Conservation (phyloP, 2,329 filamentous ascomycete genomes). For the Cercospora sojina region DNA sequence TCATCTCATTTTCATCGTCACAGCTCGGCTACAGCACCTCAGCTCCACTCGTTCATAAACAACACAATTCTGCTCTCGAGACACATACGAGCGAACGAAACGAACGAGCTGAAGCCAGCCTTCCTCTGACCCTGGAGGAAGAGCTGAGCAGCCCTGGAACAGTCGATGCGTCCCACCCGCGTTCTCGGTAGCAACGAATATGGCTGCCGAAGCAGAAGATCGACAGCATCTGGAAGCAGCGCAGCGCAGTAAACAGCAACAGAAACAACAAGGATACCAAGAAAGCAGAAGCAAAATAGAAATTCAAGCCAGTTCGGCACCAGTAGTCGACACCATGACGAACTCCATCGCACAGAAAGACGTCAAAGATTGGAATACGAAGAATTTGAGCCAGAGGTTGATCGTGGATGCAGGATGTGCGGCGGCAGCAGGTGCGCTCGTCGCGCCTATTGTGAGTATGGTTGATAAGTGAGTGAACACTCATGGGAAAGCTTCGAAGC, state of each 20-base stretch:
- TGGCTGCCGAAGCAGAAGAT: conserved; percentile 24
- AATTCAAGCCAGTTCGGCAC: conserved; percentile 8
- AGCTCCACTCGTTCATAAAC: too few relatives aligned
- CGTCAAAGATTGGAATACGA: conserved; percentile 66
- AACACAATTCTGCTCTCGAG: too few relatives aligned
- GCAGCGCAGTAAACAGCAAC: conserved; percentile 2
- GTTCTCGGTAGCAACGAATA: conserved; percentile 24
- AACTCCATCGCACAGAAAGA: conserved; percentile 10
- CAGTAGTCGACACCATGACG: conserved; percentile 10
- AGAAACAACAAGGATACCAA: not conserved
- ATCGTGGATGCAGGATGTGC: conserved; percentile 69
- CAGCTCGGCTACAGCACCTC: conserved; percentile 1
- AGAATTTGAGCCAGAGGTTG: conserved; percentile 65
- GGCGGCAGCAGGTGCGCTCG: conserved; percentile 67
- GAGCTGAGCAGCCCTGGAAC: not conserved
- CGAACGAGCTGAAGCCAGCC: not conserved
- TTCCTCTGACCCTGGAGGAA: conserved; percentile 9
- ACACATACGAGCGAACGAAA: too few relatives aligned
- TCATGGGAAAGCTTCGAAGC: too few relatives aligned
- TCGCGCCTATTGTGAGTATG: conserved; percentile 81
- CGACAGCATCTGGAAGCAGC: conserved; percentile 16
- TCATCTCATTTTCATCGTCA: not conserved
- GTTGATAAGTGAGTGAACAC: conserved; percentile 70
- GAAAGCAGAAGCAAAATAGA: not conserved
- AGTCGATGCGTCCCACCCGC: conserved; percentile 16